These are phyloP conservation scores for Phytophthora boehmeriae DNA, from an alignment of 352 stramenopile species.

Conservation along the genomic window DNA sequence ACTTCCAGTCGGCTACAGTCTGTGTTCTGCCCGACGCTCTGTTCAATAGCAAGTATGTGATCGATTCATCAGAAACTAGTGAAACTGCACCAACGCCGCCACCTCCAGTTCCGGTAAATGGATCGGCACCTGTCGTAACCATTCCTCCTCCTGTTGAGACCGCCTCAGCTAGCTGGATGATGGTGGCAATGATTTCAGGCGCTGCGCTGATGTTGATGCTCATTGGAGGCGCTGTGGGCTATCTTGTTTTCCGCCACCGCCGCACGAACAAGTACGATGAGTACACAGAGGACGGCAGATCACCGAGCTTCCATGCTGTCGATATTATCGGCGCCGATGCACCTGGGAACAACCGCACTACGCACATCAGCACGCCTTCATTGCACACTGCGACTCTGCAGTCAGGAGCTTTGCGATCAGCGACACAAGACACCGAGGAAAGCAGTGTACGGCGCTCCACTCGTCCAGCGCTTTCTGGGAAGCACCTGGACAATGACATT, in stretches of 20 bases:
- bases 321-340: constrained; percentile 2
- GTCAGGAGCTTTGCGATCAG: constrained; percentile 7
- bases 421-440: constrained; percentile 22
- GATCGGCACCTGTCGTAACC: neutral
- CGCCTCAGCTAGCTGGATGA: constrained; percentile 37
- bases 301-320: constrained; percentile 13
- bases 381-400: constrained; percentile 27
- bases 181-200: constrained; percentile 47
- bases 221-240: constrained; percentile 29
- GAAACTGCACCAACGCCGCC: neutral
- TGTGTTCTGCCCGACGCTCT: constrained; percentile 43
- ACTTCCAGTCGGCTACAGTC: constrained; percentile 21
- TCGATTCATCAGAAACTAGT: constrained; percentile 3
- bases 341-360: constrained; percentile 10
- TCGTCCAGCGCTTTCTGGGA: constrained; percentile 12
- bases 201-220: constrained; percentile 28
- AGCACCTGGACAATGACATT: constrained; percentile 63
- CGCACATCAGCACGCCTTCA: constrained; percentile 24
- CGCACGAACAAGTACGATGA: constrained; percentile 22
- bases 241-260: constrained; percentile 35
- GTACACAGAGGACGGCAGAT: constrained; percentile 24
- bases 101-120: constrained; percentile 10
- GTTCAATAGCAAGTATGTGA: constrained; percentile 39
- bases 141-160: neutral
- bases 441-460: constrained; percentile 22